These are phyloP conservation scores for Penicillium odoratum DNA, from an alignment of 495 filamentous ascomycete genomes.

Conservation along the genomic window DNA sequence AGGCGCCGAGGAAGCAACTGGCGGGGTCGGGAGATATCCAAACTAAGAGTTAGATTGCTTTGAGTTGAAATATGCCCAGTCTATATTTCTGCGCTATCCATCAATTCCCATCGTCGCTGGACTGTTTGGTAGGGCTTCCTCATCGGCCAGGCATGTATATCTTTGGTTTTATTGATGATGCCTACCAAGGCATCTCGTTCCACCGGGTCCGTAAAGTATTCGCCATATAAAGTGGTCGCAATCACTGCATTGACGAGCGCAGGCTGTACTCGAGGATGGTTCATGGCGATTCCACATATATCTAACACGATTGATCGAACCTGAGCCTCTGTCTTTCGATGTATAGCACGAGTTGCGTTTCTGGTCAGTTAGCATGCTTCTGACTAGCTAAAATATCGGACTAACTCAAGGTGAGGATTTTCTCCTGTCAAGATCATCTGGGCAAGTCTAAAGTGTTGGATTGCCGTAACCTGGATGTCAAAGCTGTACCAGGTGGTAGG, in stretches of 20 bases:
- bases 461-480: slow-evolving; percentile 24
- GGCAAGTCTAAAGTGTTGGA: slow-evolving; percentile 26
- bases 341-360: slow-evolving; percentile 17
- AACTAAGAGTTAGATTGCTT: too few relatives aligned
- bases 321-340: slow-evolving; percentile 26
- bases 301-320: slow-evolving; percentile 28
- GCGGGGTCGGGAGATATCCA: too few relatives aligned
- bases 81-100: slow-evolving; percentile 17
- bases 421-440: slow-evolving; percentile 28
- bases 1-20: too few relatives aligned
- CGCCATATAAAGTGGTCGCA: slow-evolving; percentile 25
- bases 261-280: slow-evolving; percentile 19
- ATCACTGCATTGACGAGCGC: slow-evolving; percentile 31
- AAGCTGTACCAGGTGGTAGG: slow-evolving; percentile 29
- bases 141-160: slow-evolving; percentile 23
- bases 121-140: slow-evolving; percentile 18
- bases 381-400: neutral
- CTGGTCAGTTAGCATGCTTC: slow-evolving; percentile 6
- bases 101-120: slow-evolving; percentile 15
- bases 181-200: slow-evolving; percentile 25
- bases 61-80: too few relatives aligned
- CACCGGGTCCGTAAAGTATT: slow-evolving; percentile 28
- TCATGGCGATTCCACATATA: slow-evolving; percentile 27
- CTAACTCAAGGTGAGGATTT: slow-evolving; percentile 28
- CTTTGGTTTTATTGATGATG: slow-evolving; percentile 18